phyloP scores from a whole-genome alignment of 2,329 filamentous ascomycete species.

The Nemania bipapillata region DNA sequence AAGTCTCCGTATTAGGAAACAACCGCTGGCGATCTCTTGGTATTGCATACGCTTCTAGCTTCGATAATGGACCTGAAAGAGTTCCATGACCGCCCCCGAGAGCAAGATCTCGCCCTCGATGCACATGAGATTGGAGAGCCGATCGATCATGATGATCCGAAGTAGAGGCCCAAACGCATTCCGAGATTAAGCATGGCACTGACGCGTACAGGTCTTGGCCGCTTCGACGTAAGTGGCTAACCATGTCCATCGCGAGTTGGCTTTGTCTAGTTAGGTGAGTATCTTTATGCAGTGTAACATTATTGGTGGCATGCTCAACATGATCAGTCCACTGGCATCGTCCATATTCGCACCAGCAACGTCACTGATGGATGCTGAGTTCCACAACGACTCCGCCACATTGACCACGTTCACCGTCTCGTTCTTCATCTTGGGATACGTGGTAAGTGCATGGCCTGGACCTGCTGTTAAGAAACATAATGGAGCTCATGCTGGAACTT shows the following conservation, averaged over 20 bases:
- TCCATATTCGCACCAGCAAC: conserved; percentile 36
- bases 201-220: conserved; percentile 33
- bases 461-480: background rate
- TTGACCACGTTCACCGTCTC: conserved; percentile 37
- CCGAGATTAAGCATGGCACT: conserved; percentile 13
- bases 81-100: no score
- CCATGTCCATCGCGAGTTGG: conserved; percentile 27
- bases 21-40: background rate
- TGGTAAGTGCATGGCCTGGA: conserved; percentile 19
- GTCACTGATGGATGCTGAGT: conserved; percentile 31
- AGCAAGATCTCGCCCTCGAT: background rate
- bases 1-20: background rate
- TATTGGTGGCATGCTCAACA: conserved; percentile 15
- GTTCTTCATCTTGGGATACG: conserved; percentile 37
- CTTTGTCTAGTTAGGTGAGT: conserved; percentile 35
- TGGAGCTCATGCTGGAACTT: conserved; percentile 1
- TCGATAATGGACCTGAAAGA: conserved; percentile 19
- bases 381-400: conserved; percentile 25
- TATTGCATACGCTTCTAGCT: background rate
- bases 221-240: conserved; percentile 30
- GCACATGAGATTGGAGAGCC: background rate
- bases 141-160: conserved; percentile 12
- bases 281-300: conserved; percentile 14
- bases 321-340: conserved; percentile 33
- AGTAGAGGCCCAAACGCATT: background rate